phyloP scores from a whole-genome alignment of 805 yeast species.

The fission yeast (Schizosaccharomyces pombe) region ASM294v3 CU329670.1:2658501-2659000 shows the following conservation, averaged over 20 bases:
- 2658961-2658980: background rate
- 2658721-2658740: background rate
- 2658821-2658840: background rate
- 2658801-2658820: too few species aligned
- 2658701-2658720: background rate
- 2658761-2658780: background rate
- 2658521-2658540: constrained; percentile 33
- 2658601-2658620: constrained; percentile 26
- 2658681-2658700: background rate
- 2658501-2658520: constrained; percentile 24
- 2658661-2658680: background rate
- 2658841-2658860: background rate
- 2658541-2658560: constrained; percentile 38
- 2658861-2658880: background rate
- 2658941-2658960: background rate
- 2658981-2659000: too few species aligned
- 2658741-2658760: background rate
- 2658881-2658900: background rate
- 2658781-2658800: background rate
- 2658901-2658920: background rate
- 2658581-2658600: constrained; percentile 25
- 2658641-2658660: background rate
- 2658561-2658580: constrained; percentile 32
- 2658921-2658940: background rate
- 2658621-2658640: constrained; percentile 5